Conservation (phyloP, 2,329 filamentous ascomycete genomes). For the Cadophora luteo-olivacea region DNA sequence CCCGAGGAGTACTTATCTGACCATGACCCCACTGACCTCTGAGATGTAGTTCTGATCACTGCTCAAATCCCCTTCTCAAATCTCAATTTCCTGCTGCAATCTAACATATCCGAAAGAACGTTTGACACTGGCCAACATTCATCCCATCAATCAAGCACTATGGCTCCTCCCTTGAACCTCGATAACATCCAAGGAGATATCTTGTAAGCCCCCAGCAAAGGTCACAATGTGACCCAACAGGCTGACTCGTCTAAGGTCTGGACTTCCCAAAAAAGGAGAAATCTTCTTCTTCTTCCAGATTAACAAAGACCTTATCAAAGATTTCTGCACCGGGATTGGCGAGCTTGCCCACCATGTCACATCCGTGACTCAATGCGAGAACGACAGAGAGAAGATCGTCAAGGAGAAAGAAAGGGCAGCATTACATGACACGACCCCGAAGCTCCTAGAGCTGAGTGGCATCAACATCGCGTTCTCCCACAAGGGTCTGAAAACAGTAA, state of each 20-base stretch:
- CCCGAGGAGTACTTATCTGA: neutral
- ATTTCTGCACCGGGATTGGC: constrained; percentile 15
- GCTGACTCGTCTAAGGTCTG: neutral
- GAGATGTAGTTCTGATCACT: neutral
- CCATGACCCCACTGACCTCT: neutral
- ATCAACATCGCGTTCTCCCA: constrained; percentile 23
- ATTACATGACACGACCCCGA: constrained; percentile 1
- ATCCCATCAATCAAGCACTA: neutral
- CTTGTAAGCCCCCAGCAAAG: neutral
- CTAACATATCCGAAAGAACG: neutral
- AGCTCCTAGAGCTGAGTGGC: constrained; percentile 20
- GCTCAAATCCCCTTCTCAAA: neutral
- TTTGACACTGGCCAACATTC: neutral
- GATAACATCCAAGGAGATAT: constrained; percentile 17
- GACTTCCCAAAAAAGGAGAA: constrained; percentile 17
- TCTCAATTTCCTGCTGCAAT: neutral
- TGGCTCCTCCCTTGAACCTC: constrained; percentile 5
- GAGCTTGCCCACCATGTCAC: constrained; percentile 13
- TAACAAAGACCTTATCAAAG: neutral
- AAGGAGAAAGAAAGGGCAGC: constrained; percentile 13
- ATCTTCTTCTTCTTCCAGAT: constrained; percentile 20
- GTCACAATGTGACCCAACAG: neutral
- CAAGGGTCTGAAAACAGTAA: constrained; percentile 15
- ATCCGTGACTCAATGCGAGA: constrained; percentile 1
- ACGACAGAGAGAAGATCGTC: constrained; percentile 8